These are phyloP conservation scores for Stentor roeselii DNA, from an alignment of 73 alveolate species.

Conservation along the genomic window DNA sequence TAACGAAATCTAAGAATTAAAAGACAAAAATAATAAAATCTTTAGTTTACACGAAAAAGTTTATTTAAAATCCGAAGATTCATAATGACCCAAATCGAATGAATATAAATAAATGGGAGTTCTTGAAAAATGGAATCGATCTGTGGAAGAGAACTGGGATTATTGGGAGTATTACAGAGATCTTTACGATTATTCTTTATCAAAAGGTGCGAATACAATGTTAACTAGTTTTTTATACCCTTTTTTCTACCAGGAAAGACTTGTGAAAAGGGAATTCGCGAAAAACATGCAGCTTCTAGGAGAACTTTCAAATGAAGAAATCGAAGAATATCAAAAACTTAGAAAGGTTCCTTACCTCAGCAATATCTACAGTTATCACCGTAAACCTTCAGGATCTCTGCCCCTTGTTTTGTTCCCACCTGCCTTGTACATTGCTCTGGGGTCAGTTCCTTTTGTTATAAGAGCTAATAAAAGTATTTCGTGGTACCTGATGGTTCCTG, in stretches of 20 bases:
- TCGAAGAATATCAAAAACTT: not conserved
- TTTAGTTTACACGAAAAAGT: no score
- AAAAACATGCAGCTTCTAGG: not conserved
- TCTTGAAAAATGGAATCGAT: not conserved
- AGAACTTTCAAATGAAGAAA: not conserved
- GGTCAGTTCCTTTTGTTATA: no score
- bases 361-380: not conserved
- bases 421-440: not conserved
- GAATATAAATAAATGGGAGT: not conserved
- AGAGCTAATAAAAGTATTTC: conserved; percentile 4
- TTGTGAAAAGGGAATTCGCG: not conserved
- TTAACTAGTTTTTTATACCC: not conserved
- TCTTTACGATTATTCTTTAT: not conserved
- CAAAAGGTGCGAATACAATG: not conserved
- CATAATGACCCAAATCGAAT: no score
- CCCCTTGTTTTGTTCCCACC: not conserved
- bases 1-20: no score
- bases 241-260: not conserved
- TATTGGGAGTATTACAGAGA: not conserved
- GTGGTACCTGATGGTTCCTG: not conserved
- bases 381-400: not conserved
- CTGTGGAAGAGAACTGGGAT: not conserved
- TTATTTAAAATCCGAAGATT: no score
- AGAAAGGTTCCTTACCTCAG: not conserved
- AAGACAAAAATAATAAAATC: no score